A percentile compares a stretch with the other conserved stretches of the same genome.
Evolutionary conservation across 495 filamentous ascomycete genomes (phyloP).

Genomic region (Neurospora sublineolata): DNA sequence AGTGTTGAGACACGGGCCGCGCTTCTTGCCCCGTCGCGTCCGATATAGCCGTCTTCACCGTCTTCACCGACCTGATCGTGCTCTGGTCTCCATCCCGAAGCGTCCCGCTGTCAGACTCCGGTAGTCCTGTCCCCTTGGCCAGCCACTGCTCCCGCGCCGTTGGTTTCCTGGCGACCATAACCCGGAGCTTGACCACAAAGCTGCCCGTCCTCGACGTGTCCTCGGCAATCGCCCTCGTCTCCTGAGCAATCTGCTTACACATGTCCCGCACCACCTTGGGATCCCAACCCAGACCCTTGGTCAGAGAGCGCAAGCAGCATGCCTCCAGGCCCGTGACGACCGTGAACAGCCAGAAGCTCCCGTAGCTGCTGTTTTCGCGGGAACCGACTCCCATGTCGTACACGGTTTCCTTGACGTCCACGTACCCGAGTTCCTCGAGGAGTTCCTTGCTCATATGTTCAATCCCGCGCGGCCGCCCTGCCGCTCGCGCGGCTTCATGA

Average conservation of each 20-base stretch:
- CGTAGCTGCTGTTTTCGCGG: slow-evolving; percentile 40
- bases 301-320: slow-evolving; percentile 47
- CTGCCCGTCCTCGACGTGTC: slow-evolving; percentile 28
- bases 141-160: slow-evolving; percentile 15
- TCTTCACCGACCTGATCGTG: slow-evolving; percentile 15
- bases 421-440: slow-evolving; percentile 48
- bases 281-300: slow-evolving; percentile 45
- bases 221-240: slow-evolving; percentile 39
- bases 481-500: slow-evolving; percentile 27
- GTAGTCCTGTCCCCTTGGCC: slow-evolving; percentile 1
- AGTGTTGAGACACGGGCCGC: not conserved
- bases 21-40: not conserved
- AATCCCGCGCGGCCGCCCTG: slow-evolving; percentile 39
- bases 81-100: slow-evolving; percentile 9
- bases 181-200: slow-evolving; percentile 35
- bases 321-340: slow-evolving; percentile 57
- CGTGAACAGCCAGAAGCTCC: slow-evolving; percentile 55
- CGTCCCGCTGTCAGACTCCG: not conserved
- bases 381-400: slow-evolving; percentile 50
- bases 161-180: slow-evolving; percentile 49
- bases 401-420: slow-evolving; percentile 42
- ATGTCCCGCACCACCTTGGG: slow-evolving; percentile 41
- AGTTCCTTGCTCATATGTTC: slow-evolving; percentile 42
- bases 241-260: slow-evolving; percentile 41
- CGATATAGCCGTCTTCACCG: not conserved